A percentile compares a stretch with the other conserved stretches of the same genome.
These are phyloP conservation scores for Phytophthora foliorum DNA, from an alignment of 352 stramenopile genomes.

Conservation along the genomic window DNA sequence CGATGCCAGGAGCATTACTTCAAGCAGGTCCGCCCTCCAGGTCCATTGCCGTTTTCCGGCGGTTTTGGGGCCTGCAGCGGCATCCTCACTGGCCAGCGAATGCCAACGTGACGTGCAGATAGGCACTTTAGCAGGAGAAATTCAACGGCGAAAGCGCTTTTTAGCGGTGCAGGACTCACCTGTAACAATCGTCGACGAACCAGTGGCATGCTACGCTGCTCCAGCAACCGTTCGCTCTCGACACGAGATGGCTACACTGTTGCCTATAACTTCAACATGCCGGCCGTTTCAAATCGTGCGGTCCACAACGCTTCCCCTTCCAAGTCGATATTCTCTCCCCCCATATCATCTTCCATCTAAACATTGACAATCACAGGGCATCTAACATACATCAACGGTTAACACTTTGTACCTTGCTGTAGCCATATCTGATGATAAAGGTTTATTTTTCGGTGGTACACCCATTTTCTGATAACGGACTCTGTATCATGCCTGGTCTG, in stretches of 20 bases:
- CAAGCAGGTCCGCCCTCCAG: conserved; percentile 11
- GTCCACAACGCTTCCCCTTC: conserved; percentile 7
- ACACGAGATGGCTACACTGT: conserved; percentile 29
- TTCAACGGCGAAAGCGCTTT: background rate
- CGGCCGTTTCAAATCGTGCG: conserved; percentile 21
- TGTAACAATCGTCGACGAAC: no score
- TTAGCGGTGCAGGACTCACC: background rate
- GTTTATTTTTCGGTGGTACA: conserved; percentile 36
- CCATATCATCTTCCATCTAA: background rate
- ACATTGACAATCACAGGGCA: conserved; percentile 2
- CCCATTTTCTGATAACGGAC: conserved; percentile 21
- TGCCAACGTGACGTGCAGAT: background rate
- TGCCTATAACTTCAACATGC: conserved; percentile 26
- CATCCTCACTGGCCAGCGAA: conserved; percentile 17
- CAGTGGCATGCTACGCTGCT: no score
- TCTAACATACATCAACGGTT: background rate
- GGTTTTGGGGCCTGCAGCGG: no score
- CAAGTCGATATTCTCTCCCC: conserved; percentile 1
- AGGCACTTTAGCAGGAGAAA: background rate
- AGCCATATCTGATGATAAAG: conserved; percentile 12
- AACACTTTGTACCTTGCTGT: no score
- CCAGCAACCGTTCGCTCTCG: conserved; percentile 1
- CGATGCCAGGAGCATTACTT: background rate
- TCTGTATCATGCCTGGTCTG: conserved; percentile 44
- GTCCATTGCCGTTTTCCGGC: conserved; percentile 18